Conservation (phyloP, 164 flowering plant species). For the Protea cynaroides region DNA sequence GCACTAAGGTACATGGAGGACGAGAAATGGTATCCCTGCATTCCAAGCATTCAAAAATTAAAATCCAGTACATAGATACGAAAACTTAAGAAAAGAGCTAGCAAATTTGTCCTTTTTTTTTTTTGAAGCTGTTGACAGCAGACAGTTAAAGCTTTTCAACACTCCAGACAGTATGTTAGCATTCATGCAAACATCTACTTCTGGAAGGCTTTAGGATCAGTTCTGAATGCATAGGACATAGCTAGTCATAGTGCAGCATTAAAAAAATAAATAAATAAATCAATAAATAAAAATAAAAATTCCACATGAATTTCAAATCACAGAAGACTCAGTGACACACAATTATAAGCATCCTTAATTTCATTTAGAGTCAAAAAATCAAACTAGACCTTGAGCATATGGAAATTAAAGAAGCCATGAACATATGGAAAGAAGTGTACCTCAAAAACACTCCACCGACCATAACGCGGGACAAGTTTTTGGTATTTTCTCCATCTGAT, state of each 20-base stretch:
- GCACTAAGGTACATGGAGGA: conserved; percentile 92
- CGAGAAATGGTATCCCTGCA: conserved; percentile 91
- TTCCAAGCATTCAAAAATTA: conserved; percentile 14
- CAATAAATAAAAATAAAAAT: no score
- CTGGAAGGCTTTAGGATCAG: background rate
- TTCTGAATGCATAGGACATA: background rate
- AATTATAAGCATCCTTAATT: background rate
- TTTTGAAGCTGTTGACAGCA: no score
- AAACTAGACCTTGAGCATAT: background rate
- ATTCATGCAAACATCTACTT: background rate
- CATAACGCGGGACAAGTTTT: conserved; percentile 53
- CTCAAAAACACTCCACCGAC: conserved; percentile 86
- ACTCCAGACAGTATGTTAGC: background rate
- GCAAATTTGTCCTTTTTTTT: background rate
- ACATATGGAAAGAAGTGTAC: conserved; percentile 24
- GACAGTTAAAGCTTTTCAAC: background rate
- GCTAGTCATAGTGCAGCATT: no score
- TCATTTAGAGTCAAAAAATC: background rate
- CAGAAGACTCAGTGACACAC: background rate
- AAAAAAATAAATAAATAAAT: no score
- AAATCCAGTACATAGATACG: background rate
- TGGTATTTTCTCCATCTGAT: conserved; percentile 68
- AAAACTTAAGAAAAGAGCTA: background rate
- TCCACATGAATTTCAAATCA: background rate
- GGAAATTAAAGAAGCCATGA: background rate